Percentiles rank a stretch among this genome's conserved stretches.
Conservation (phyloP, 1,284 basidiomycete genomes). For the Ceratobasidium sp. region DNA sequence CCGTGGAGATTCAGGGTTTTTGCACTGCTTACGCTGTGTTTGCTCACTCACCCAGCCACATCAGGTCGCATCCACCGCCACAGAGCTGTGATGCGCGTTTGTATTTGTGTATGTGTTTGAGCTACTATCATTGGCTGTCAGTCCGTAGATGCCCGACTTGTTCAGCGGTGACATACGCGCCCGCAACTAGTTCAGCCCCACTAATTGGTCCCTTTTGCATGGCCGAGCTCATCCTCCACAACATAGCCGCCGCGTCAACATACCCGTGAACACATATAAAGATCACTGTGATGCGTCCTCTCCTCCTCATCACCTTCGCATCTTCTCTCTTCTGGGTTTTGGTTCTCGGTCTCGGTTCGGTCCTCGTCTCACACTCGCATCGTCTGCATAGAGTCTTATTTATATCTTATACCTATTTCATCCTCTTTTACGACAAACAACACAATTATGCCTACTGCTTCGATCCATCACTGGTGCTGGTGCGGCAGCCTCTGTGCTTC, state of each 20-base stretch:
- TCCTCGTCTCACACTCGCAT: slow-evolving; percentile 9
- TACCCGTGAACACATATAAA: slow-evolving; percentile 23
- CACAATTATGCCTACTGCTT: slow-evolving; percentile 39
- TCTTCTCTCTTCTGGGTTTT: slow-evolving; percentile 30
- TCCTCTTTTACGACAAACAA: slow-evolving; percentile 13
- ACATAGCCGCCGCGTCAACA: slow-evolving; percentile 9
- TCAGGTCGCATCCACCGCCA: slow-evolving; percentile 7
- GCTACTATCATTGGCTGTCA: too few species aligned
- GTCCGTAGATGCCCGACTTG: background rate
- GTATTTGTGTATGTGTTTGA: too few species aligned
- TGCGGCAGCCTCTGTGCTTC: slow-evolving; percentile 40
- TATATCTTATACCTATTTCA: slow-evolving; percentile 9
- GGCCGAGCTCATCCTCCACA: background rate
- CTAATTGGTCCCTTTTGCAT: slow-evolving; percentile 7
- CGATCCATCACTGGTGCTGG: slow-evolving; percentile 44
- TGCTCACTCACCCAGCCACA: background rate
- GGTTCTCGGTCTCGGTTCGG: slow-evolving; percentile 25
- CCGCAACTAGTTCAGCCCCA: too few species aligned
- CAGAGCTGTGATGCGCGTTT: background rate
- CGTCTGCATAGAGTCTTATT: slow-evolving; percentile 20
- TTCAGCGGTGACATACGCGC: background rate
- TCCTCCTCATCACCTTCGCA: slow-evolving; percentile 24
- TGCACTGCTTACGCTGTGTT: background rate
- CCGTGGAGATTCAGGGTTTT: too few species aligned
- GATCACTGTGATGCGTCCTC: background rate